phyloP scores from a whole-genome alignment of 345 rosid genomes.

The Pugionium cornutum region DNA sequence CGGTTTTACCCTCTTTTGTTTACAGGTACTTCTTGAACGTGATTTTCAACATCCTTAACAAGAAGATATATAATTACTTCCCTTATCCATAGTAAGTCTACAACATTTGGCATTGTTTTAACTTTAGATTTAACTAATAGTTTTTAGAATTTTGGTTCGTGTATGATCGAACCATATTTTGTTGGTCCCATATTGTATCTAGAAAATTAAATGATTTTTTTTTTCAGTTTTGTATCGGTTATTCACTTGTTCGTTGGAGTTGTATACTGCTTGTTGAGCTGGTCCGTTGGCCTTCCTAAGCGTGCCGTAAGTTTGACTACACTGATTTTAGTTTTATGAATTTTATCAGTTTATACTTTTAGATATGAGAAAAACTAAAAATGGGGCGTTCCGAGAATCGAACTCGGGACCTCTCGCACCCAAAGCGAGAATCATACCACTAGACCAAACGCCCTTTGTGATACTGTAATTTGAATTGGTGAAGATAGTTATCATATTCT shows the following conservation, averaged over 20 bases:
- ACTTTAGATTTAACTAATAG: too few relatives aligned
- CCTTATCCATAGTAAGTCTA: slow-evolving; percentile 87
- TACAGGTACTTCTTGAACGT: slow-evolving; percentile 72
- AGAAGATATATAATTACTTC: slow-evolving; percentile 97
- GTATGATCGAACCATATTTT: slow-evolving; percentile 21
- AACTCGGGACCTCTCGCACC: slow-evolving; percentile 91
- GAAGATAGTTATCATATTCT: too few relatives aligned
- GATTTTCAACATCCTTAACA: slow-evolving; percentile 94
- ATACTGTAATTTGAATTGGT: fast-evolving
- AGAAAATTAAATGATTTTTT: background rate
- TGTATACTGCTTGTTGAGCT: slow-evolving; percentile 82
- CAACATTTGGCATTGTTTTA: too few relatives aligned
- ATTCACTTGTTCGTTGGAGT: slow-evolving; percentile 92
- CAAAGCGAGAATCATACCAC: slow-evolving; percentile 92
- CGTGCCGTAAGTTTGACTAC: slow-evolving; percentile 70
- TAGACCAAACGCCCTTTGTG: slow-evolving; percentile 68
- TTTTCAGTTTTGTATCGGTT: slow-evolving; percentile 84
- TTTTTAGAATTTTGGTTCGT: too few relatives aligned
- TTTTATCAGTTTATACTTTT: background rate
- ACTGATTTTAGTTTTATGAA: too few relatives aligned
- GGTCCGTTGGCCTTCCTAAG: slow-evolving; percentile 95
- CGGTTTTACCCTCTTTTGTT: slow-evolving; percentile 1
- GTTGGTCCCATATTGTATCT: slow-evolving; percentile 18
- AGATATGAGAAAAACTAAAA: too few relatives aligned
- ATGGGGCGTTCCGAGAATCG: slow-evolving; percentile 74